Conservation (phyloP, 139 green algal genomes). For the Nannochloris sp. region DNA sequence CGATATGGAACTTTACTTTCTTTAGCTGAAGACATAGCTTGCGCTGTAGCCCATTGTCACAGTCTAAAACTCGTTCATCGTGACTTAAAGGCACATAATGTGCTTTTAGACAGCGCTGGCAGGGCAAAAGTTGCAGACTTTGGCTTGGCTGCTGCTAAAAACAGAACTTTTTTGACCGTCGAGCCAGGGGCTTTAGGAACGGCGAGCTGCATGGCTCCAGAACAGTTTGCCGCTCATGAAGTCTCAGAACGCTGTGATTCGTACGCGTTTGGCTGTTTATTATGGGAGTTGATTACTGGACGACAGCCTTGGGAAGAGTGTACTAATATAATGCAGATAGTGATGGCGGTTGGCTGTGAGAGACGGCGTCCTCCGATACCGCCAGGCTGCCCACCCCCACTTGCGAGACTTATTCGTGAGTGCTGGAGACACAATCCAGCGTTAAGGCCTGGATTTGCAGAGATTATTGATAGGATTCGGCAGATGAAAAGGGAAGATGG, state of each 20-base stretch:
- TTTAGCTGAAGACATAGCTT: constrained; percentile 16
- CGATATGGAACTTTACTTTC: constrained; percentile 18
- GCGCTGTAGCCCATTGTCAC: constrained; percentile 19
- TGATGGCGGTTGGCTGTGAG: constrained; percentile 25
- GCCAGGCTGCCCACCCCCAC: neutral
- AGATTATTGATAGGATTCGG: constrained; percentile 10
- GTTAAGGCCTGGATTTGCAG: constrained; percentile 10
- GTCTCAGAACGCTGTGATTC: constrained; percentile 5
- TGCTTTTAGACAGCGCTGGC: neutral
- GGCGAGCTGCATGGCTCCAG: constrained; percentile 19
- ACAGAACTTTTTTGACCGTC: constrained; percentile 2
- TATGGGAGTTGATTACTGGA: constrained; percentile 22
- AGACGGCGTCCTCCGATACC: constrained; percentile 15
- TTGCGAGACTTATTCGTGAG: constrained; percentile 20
- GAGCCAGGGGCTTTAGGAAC: constrained; percentile 19
- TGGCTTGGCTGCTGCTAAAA: constrained; percentile 16
- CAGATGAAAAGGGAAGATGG: neutral
- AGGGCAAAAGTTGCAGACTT: constrained; percentile 20
- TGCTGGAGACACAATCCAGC: constrained; percentile 23
- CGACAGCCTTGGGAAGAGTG: constrained; percentile 20
- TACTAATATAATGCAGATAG: constrained; percentile 30
- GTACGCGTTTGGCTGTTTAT: constrained; percentile 6
- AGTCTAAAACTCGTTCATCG: constrained; percentile 20
- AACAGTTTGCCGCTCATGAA: constrained; percentile 1
- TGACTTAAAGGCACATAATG: constrained; percentile 23